Evolutionary conservation across 345 rosid species (phyloP).

Genomic region (Tarenaya hassleriana): DNA sequence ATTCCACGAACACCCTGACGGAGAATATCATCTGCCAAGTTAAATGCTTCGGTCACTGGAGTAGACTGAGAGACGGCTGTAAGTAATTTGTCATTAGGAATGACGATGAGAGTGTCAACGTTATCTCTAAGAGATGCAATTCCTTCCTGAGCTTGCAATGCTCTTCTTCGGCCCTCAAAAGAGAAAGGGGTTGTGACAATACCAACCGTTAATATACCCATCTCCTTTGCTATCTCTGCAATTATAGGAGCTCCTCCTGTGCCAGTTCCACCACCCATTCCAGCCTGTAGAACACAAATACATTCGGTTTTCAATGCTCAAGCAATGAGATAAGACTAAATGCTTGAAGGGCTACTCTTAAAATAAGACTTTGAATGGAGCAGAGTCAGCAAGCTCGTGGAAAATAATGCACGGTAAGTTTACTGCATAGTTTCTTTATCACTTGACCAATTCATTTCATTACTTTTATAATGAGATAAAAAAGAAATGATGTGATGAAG

Average conservation of each 20-base stretch:
- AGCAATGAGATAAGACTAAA: conserved; percentile 6
- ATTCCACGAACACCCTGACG: conserved; percentile 98
- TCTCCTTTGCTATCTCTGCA: conserved; percentile 66
- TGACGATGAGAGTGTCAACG: conserved; percentile 94
- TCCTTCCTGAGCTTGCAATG: conserved; percentile 97
- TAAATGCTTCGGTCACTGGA: conserved; percentile 96
- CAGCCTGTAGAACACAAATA: conserved; percentile 43
- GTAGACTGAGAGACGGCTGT: conserved; percentile 84
- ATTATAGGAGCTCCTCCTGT: conserved; percentile 79
- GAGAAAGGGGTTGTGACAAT: conserved; percentile 80
- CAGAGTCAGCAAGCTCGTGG: too few species aligned
- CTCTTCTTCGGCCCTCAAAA: conserved; percentile 91
- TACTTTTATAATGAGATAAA: background rate
- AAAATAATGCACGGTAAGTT: too few species aligned
- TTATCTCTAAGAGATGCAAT: conserved; percentile 83
- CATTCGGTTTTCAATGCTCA: background rate
- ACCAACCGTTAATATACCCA: conserved; percentile 80
- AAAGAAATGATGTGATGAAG: background rate
- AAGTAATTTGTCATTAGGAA: conserved; percentile 95
- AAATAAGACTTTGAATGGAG: too few species aligned
- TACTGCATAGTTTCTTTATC: too few species aligned
- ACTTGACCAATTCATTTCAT: too few species aligned
- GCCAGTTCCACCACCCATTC: conserved; percentile 89
- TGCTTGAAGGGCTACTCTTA: too few species aligned
- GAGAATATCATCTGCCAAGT: conserved; percentile 96